Evolutionary conservation across 164 flowering plant genomes (phyloP), one percentile per base, ranked within the genome.

Genomic region (Stephania cephalantha): DNA sequence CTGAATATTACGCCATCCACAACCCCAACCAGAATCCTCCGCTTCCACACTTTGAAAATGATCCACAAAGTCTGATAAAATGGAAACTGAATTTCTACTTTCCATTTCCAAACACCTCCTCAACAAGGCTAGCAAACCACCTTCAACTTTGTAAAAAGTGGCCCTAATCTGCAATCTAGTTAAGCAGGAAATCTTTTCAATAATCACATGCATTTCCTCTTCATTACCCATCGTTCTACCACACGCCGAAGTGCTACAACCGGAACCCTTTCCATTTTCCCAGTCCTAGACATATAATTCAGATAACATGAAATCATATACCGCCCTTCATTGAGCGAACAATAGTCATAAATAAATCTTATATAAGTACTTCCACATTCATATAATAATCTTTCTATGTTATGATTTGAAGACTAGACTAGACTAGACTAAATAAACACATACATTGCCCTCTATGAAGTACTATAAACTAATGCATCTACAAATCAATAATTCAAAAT

Each of bases 1-100:
- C 77, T 94, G 98, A 73, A 95, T 90, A 80, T 95, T 95, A 64
- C 98, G 94, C 97, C 97, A 95, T 12, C 97, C 97, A 85, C 98
- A 93, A 29, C 97, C 97, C 98, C 98, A 95, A 5, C 97, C 97
- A 44, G 46, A 64, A 81, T 91, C 97, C 82, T 86, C 92, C 44
- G 81, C 84, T 22, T 78, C 80, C 58, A 70, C 66, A 80, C 89
- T 85, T 79, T 94, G 90, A 75, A 87, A 93, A 85, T 92, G 97
- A 79, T 89, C 91, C 25, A 90, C 85, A 76, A 82, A 73, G 48
- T 85, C 85, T 8, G 86, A 85, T 78, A 95, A 67, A 55, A 91
- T 73, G 64, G 82, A 82, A 18, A 75, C 73, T 3, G 89, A 77
- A 30, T 81, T 76, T 52, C 71, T 82, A 20, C 61, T 63, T 73